Conservation (phyloP, 140 eudicot genomes). For the Cichorium intybus region DNA sequence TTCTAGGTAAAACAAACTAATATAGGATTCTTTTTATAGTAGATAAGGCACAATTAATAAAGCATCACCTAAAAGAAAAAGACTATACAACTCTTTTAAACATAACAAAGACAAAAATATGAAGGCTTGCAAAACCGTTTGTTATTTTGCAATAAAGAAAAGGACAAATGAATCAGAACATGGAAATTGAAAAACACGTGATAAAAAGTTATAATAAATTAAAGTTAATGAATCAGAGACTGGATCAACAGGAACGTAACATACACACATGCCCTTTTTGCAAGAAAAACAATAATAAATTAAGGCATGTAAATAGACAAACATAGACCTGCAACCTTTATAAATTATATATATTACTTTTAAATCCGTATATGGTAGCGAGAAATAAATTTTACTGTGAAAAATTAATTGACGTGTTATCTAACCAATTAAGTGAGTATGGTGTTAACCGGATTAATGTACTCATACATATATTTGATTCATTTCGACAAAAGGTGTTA, state of each 20-base stretch:
- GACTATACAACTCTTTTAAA: not conserved
- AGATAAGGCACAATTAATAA: not conserved
- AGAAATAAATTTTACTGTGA: too few species aligned
- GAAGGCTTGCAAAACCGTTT: not conserved
- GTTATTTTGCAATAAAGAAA: not conserved
- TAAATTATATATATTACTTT: not conserved
- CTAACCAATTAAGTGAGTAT: too few species aligned
- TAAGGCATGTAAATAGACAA: not conserved
- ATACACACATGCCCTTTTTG: not conserved
- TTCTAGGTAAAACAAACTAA: not conserved
- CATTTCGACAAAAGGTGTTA: too few species aligned
- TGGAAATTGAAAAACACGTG: not conserved
- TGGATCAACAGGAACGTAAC: too few species aligned
- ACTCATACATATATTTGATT: too few species aligned
- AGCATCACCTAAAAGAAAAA: not conserved
- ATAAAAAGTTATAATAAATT: not conserved
- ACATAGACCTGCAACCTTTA: not conserved
- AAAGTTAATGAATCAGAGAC: too few species aligned
- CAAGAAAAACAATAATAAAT: not conserved
- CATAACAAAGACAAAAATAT: not conserved
- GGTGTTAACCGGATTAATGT: too few species aligned
- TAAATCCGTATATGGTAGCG: too few species aligned
- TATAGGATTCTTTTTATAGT: not conserved
- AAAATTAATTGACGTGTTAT: too few species aligned
- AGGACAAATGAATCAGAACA: not conserved